Evolutionary conservation across 2,329 filamentous ascomycete genomes (phyloP).

Genomic region (Thelonectria olida): DNA sequence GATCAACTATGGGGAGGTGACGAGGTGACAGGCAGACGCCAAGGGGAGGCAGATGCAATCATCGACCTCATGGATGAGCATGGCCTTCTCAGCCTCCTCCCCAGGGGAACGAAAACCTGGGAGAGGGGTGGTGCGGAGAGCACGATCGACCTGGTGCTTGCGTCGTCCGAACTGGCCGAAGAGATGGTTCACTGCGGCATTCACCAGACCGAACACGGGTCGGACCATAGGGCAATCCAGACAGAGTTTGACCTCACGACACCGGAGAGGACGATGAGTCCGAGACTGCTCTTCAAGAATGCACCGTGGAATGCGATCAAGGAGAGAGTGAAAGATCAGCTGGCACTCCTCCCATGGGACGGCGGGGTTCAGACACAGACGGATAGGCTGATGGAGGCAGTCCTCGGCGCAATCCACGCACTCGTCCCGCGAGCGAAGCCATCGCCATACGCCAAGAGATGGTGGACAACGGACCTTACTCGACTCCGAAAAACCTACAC

Average conservation of each 20-base stretch:
- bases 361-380: neutral
- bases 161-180: slow-evolving; percentile 31
- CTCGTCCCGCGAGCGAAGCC: slow-evolving; percentile 11
- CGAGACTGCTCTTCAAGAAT: slow-evolving; percentile 39
- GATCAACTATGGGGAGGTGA: slow-evolving; percentile 33
- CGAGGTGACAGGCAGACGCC: slow-evolving; percentile 25
- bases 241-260: slow-evolving; percentile 39
- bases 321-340: neutral
- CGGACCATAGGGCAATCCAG: slow-evolving; percentile 43
- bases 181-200: slow-evolving; percentile 25
- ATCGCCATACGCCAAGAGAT: slow-evolving; percentile 17
- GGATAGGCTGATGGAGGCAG: neutral
- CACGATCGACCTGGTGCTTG: slow-evolving; percentile 40
- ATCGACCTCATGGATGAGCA: slow-evolving; percentile 48
- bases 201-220: slow-evolving; percentile 36
- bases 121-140: slow-evolving; percentile 30
- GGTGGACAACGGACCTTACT: slow-evolving; percentile 8
- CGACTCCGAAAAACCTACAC: slow-evolving; percentile 22
- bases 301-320: slow-evolving; percentile 20
- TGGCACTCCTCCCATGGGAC: neutral
- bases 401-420: slow-evolving; percentile 12
- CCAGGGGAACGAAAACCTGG: slow-evolving; percentile 47
- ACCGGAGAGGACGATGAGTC: slow-evolving; percentile 8
- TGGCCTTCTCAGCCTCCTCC: slow-evolving; percentile 45
- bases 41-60: slow-evolving; percentile 49